phyloP scores from a whole-genome alignment of 2,329 filamentous ascomycete species.

The Akanthomyces lecanii region DNA sequence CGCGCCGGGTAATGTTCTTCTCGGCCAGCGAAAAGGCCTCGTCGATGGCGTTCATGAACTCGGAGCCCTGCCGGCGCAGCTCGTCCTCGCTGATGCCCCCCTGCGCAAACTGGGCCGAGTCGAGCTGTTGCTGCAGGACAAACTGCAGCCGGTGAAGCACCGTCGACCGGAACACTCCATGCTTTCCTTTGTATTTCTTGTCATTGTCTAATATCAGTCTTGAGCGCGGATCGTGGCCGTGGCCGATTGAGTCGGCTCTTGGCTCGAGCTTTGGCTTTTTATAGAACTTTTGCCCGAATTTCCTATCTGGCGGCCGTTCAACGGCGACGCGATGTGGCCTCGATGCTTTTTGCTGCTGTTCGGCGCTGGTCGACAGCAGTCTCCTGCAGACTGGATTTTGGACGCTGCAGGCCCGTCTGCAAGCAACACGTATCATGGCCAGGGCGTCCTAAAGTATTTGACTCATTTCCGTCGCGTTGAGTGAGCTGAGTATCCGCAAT shows the following conservation, averaged over 20 bases:
- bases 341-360: background rate
- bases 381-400: background rate
- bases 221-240: constrained; percentile 33
- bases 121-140: constrained; percentile 29
- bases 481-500: background rate
- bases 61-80: constrained; percentile 39
- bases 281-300: background rate
- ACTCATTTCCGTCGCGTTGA: background rate
- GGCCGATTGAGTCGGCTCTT: constrained; percentile 24
- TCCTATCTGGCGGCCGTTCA: background rate
- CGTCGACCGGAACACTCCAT: constrained; percentile 32
- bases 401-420: constrained; percentile 7
- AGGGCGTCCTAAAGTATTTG: background rate
- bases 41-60: constrained; percentile 44
- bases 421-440: constrained; percentile 11
- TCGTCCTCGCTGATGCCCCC: constrained; percentile 34
- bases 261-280: background rate
- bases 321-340: background rate
- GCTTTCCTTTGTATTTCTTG: constrained; percentile 25
- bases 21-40: constrained; percentile 42
- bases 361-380: background rate
- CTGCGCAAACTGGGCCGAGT: constrained; percentile 22
- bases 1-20: constrained; percentile 32
- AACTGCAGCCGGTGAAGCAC: constrained; percentile 34
- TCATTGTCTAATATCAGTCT: constrained; percentile 27